phyloP scores from a whole-genome alignment of 495 filamentous ascomycete genomes.

The Immersiella caudata region DNA sequence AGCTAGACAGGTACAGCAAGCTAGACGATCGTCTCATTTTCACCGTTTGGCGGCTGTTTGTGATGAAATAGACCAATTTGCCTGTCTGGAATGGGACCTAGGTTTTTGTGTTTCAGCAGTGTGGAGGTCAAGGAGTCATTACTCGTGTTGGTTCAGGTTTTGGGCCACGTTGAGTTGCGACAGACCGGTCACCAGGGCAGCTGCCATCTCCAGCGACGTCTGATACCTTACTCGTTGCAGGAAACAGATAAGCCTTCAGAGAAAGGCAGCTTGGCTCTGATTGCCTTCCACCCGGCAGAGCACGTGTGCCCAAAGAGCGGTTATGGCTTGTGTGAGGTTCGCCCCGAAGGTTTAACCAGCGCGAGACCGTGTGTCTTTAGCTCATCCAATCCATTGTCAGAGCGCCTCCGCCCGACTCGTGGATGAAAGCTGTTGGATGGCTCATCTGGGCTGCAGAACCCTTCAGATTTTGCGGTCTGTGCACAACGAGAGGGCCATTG shows the following conservation, averaged over 20 bases:
- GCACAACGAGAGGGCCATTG: not conserved
- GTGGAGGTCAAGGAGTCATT: not conserved
- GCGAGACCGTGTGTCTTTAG: not conserved
- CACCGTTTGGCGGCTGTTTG: not conserved
- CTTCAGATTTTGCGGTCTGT: constrained; percentile 19
- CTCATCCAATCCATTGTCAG: not conserved
- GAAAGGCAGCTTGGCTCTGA: too few species aligned
- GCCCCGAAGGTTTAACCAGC: not conserved
- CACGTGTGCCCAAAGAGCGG: not conserved
- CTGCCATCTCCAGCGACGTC: not conserved
- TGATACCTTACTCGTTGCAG: not conserved
- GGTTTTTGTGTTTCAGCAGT: too few species aligned
- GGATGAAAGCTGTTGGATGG: not conserved
- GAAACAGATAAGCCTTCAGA: too few species aligned
- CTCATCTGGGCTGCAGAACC: not conserved
- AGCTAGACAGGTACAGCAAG: too few species aligned
- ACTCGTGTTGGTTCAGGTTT: not conserved
- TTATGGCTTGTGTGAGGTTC: not conserved
- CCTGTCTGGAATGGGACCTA: too few species aligned
- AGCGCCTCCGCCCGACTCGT: not conserved
- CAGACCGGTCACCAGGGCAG: not conserved
- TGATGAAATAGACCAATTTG: too few species aligned
- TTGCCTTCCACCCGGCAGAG: not conserved
- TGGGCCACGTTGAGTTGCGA: not conserved
- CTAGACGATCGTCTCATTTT: too few species aligned